These are phyloP conservation scores for Alectoria sarmentosa DNA, from an alignment of 495 filamentous ascomycete species.

Conservation along the genomic window DNA sequence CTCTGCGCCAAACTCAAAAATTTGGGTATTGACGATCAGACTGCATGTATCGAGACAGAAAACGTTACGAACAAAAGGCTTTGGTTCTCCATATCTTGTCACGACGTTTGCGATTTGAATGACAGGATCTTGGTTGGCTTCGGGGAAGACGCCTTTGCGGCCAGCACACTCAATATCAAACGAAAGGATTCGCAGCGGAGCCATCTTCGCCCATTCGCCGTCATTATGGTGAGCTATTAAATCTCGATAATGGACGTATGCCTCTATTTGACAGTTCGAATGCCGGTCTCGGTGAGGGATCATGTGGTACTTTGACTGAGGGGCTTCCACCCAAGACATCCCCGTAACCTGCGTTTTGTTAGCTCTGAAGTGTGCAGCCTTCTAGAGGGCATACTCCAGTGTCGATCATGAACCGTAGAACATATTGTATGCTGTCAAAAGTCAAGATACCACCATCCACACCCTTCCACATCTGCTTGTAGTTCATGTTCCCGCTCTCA, in stretches of 20 bases:
- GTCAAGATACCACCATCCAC: slow-evolving; percentile 65
- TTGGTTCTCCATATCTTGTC: slow-evolving; percentile 88
- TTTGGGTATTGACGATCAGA: slow-evolving; percentile 88
- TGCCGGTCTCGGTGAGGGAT: slow-evolving; percentile 52
- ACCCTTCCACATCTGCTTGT: slow-evolving; percentile 79
- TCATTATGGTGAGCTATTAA: slow-evolving; percentile 82
- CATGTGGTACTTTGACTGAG: slow-evolving; percentile 63
- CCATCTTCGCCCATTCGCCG: slow-evolving; percentile 98
- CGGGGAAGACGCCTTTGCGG: slow-evolving; percentile 94
- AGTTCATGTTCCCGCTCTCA: slow-evolving; percentile 72
- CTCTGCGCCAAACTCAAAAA: slow-evolving; percentile 74
- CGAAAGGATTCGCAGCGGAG: slow-evolving; percentile 82
- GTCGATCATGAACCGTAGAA: slow-evolving; percentile 97
- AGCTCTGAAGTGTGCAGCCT: neutral
- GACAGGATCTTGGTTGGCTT: slow-evolving; percentile 82
- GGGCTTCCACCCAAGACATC: slow-evolving; percentile 96
- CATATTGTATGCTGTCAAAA: slow-evolving; percentile 91
- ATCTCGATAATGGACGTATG: slow-evolving; percentile 69
- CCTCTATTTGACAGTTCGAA: slow-evolving; percentile 95
- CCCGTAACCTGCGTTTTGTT: slow-evolving; percentile 56
- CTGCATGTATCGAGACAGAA: slow-evolving; percentile 90
- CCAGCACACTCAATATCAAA: slow-evolving; percentile 99
- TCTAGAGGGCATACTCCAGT: slow-evolving; percentile 49
- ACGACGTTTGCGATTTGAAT: slow-evolving; percentile 99
- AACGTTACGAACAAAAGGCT: slow-evolving; percentile 93